Base-by-base conservation (phyloP, 495 filamentous ascomycete genomes). In the Hypoxylon lenormandii region DNA sequence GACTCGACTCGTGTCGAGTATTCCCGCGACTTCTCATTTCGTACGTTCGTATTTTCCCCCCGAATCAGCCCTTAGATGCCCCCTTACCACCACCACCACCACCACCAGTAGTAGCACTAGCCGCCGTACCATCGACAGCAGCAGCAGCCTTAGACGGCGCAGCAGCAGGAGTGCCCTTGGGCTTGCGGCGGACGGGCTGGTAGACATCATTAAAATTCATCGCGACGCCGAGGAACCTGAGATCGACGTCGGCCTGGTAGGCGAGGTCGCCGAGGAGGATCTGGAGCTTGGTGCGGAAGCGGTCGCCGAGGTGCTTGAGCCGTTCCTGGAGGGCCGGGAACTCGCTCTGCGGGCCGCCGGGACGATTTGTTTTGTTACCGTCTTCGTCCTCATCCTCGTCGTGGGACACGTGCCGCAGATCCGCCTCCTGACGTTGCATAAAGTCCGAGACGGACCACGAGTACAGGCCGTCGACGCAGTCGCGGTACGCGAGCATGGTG, bases 181-280 rank as follows among this genome's bases (percentile, higher is more conserved):
- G 76, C 76, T 88, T 85, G 77, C 87, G 82, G 60, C 87, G 84
- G 45, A 86, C 84, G 3, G 91, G 90, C 77, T 90, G 84, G 79
- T 97, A 97, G 6, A 97, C 92, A 77, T 97, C 94, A 77, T 99
- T 99, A 76, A 99, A 99, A 75, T 97, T 99, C 92, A 99, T 96
- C 18, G 94, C 91, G 48, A 97, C 92, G 8, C 91, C 96, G 63
- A 99, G 81, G 80, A 97, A 96, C 42, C 94, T 86, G 91, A 99
- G 93, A 70, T 98, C 95, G 61, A 91, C 88, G 77, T 98, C 96
- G 11, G 93, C 91, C 80, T 98, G 96, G 74, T 95, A 92, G 7
- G 92, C 88, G 60, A 99, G 76, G 78, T 98, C 96, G 8, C 93
- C 92, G 30, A 99, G 81, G 21, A 99, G 81, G 23, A 92, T 81